phyloP scores from a whole-genome alignment of 805 yeast species.

The Komagataella populi region DNA sequence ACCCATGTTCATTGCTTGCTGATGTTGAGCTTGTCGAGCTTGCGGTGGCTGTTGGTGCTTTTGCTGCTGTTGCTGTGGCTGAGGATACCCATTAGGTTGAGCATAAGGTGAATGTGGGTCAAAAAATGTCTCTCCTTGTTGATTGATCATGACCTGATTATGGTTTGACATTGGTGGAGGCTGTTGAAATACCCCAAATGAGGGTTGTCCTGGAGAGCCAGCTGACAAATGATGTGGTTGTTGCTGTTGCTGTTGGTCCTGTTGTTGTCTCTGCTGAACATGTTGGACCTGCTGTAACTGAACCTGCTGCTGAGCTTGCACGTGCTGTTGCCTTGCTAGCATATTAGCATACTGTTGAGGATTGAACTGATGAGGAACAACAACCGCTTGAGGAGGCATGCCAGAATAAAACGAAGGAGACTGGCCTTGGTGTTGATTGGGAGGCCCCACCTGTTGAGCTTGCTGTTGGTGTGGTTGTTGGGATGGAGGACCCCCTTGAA shows the following conservation, averaged over 20 bases:
- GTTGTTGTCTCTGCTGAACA: conserved; percentile 1
- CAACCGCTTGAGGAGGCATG: conserved; percentile 14
- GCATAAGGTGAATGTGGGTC: not conserved
- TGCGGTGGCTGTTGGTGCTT: conserved; percentile 5
- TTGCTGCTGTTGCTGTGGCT: conserved; percentile 6
- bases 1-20: not conserved
- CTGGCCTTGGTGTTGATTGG: not conserved
- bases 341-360: conserved; percentile 15
- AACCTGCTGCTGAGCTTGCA: not conserved
- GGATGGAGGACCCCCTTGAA: conserved; percentile 1
- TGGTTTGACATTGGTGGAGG: not conserved
- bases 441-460: not conserved
- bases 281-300: conserved; percentile 11
- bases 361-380: conserved; percentile 15
- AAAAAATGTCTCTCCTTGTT: not conserved
- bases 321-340: conserved; percentile 10
- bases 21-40: conserved; percentile 8
- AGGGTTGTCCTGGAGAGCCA: not conserved
- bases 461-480: not conserved
- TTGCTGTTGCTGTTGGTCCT: conserved; percentile 2
- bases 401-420: not conserved
- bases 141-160: not conserved
- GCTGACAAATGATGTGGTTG: not conserved
- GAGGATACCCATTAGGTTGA: not conserved
- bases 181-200: not conserved